Base-by-base conservation (phyloP, 768 basidiomycete genomes). In the Boletus sensibilis region DNA sequence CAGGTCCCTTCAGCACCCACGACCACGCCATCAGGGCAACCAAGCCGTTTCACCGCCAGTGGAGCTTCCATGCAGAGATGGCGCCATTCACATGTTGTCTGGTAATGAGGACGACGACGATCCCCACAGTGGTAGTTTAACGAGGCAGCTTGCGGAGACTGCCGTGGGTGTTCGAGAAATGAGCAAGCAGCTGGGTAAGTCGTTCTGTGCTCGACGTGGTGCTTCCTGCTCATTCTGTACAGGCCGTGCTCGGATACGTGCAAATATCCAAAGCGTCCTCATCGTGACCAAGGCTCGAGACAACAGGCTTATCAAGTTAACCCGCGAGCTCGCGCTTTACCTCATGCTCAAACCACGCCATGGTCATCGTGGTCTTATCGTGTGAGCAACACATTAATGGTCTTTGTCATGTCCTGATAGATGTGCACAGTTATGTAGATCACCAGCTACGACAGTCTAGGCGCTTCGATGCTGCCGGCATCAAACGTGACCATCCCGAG, bases 251-350 rank as follows among this genome's bases (percentile, higher is more conserved):
- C 83, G 93, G 33, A 92, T 98, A 54, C 86, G 86, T 48, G 90
- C 92, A 16, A 89, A 91, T 66, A 94, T 98, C 55, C 94, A 98
- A 72, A 92, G 83, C 56, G 81, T 99, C 60, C 81, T 99, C 56
- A 93, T 99, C 70, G 87, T 99, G 62, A 99, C 97, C 43, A 99
- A 99, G 74, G 97, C 97, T 38, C 81, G 95, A 50, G 97, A 99
- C 77, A 99, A 98, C 70, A 81, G 93, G 51, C 84, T 99, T 50
- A 98, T 98, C 78, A 88, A 90, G 68, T 82, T 99, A 45, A 99
- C 97, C 0, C 83, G 95, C 47, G 87, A 98, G 69, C 82, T 99
- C 34, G 94, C 97, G 0, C 76, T 98, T 20, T 98, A 95, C 72
- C 85, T 98, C 56, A 98, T 99, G 97, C 77, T 86, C 56, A 96